Percentiles rank a stretch among this genome's conserved stretches.
Conservation (phyloP, 2,329 filamentous ascomycete species). For the Penicillium hesseltinei region DNA sequence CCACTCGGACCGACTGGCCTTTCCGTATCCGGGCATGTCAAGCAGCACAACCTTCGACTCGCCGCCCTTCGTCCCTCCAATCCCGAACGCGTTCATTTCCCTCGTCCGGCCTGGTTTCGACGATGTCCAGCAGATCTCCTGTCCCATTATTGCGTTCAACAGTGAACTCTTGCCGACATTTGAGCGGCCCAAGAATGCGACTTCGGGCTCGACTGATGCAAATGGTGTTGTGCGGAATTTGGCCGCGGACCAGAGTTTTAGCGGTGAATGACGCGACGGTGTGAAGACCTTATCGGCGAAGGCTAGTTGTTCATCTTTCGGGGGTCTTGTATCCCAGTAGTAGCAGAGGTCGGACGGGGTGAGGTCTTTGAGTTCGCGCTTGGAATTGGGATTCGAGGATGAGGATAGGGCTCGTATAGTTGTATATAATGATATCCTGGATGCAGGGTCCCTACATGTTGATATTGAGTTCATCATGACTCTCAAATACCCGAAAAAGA, state of each 20-base stretch:
- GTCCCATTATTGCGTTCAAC: constrained; percentile 61
- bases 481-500: not conserved
- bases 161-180: constrained; percentile 70
- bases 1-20: constrained; percentile 61
- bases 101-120: constrained; percentile 61
- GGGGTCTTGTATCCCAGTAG: constrained; percentile 53
- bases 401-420: constrained; percentile 8
- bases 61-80: constrained; percentile 51
- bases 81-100: constrained; percentile 65
- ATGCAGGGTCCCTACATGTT: not conserved
- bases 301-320: constrained; percentile 44
- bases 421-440: constrained; percentile 15
- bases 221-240: constrained; percentile 61
- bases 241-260: constrained; percentile 59
- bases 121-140: constrained; percentile 55
- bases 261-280: constrained; percentile 47
- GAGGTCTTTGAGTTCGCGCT: constrained; percentile 32
- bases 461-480: constrained; percentile 10
- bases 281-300: constrained; percentile 50
- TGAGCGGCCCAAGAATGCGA: constrained; percentile 66
- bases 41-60: constrained; percentile 57
- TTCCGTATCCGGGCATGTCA: constrained; percentile 71
- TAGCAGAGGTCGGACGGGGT: constrained; percentile 39
- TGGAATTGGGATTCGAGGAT: constrained; percentile 22
- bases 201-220: constrained; percentile 55